Base-by-base conservation (phyloP, 345 rosid genomes). In the Euphorbia tirucalli region DNA sequence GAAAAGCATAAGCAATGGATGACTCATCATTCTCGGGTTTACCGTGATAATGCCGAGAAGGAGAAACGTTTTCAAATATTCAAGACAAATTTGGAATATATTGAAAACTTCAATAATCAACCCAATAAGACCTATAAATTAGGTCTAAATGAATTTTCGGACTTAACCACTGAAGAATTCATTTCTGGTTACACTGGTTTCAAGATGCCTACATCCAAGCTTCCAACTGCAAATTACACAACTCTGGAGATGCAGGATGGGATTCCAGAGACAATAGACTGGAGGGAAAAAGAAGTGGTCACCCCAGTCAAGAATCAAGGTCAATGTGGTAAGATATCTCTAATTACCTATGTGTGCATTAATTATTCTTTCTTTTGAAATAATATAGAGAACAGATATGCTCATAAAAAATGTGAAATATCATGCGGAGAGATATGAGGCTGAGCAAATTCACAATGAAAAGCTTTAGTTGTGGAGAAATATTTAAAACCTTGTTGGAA, bases 1-100 rank as follows among this genome's bases (percentile, higher is more conserved):
- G 58, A 71, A 32, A 66, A 63, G 73, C 69, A 71, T 37, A 57
- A 77, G 69, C 80, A 59, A 56, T 77, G 80, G 80, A 66, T 77
- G 73, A 68, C 39, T 19, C 35, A 15, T 2, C 63, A 66, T 30
- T 58, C 73, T 3, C 76, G 80, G 0, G 52, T 37, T 5, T 77
- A 77, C 16, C 16, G 39, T 6, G 58, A 68, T 28, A 15, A 27
- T 11, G 39, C 22, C 0, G 80, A 77, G 69, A 72, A 71, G 66
- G 64, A 76, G 68, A 72, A 28, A 56, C 75, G 75, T 11, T 66
- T 65, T 27, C 61, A 65, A 62, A 71, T 65, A 61, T 76, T 76
- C 73, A 77, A 61, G 76, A 44, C 61, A n/a, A 77, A 77, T 25
- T 30, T 66, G 35, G 64, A 48, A 18, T 41, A 63, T 16, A 68